Percentiles rank a stretch among this genome's conserved stretches.
phyloP scores from a whole-genome alignment of 345 rosid species.

The Eucalyptus cloeziana region DNA sequence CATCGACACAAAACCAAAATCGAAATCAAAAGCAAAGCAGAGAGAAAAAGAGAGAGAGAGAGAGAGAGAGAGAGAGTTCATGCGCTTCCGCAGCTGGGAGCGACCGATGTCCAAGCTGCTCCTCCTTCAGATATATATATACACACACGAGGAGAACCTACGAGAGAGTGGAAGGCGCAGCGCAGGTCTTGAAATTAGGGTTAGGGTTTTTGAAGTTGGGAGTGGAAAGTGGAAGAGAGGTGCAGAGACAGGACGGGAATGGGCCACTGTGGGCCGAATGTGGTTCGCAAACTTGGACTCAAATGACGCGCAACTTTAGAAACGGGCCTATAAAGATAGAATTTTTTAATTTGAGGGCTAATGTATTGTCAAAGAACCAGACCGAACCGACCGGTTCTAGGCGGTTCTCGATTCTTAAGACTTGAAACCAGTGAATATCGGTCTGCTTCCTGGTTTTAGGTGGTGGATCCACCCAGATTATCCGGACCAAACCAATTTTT shows the following conservation, averaged over 20 bases:
- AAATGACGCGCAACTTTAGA: not conserved
- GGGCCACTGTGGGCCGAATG: not conserved
- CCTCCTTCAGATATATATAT: not conserved
- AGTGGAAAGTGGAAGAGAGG: not conserved
- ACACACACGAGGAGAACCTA: not conserved
- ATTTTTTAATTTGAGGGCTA: not conserved
- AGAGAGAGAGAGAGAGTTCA: not conserved
- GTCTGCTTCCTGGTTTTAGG: accelerated
- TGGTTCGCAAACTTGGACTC: too few species aligned
- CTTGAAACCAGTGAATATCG: not conserved
- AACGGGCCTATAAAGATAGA: not conserved
- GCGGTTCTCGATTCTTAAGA: not conserved
- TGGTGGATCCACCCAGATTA: not conserved
- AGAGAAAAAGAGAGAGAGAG: not conserved
- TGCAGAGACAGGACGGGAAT: not conserved
- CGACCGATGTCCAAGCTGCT: not conserved
- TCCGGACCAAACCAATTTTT: not conserved
- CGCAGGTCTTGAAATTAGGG: not conserved
- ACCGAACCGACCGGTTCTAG: accelerated
- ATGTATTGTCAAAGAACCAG: not conserved
- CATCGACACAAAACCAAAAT: not conserved
- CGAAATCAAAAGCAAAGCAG: not conserved
- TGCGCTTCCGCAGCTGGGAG: not conserved
- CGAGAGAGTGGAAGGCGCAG: not conserved
- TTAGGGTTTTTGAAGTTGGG: not conserved